A percentile compares a stretch with the other conserved stretches of the same genome.
Evolutionary conservation across 371 early-diverging fungal species (phyloP).

Genomic region (Homolaphlyctis polyrhiza): DNA sequence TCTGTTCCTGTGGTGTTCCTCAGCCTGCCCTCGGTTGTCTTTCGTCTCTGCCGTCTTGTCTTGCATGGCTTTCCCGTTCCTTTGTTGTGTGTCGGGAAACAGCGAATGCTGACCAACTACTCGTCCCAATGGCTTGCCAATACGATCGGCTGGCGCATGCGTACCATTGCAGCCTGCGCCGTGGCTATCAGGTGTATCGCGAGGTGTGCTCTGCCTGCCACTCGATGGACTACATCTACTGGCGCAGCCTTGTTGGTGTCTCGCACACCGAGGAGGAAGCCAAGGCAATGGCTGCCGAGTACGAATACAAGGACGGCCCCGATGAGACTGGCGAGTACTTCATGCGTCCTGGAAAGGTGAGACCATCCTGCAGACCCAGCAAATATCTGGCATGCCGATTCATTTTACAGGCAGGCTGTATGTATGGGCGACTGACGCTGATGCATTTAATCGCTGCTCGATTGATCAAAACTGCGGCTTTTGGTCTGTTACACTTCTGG

Average conservation of each 20-base stretch:
- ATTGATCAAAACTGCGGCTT: background rate
- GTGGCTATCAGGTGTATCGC: constrained; percentile 97
- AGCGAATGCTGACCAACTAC: background rate
- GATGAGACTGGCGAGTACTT: constrained; percentile 92
- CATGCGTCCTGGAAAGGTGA: constrained; percentile 89
- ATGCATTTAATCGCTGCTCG: background rate
- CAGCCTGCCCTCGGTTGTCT: background rate
- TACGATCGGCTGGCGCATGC: too few species aligned
- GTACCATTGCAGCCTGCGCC: constrained; percentile 91
- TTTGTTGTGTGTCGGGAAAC: background rate
- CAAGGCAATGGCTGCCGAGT: constrained; percentile 91
- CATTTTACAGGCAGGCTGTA: too few species aligned
- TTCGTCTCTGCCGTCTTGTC: background rate
- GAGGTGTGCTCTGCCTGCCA: constrained; percentile 97
- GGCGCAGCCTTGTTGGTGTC: constrained; percentile 91
- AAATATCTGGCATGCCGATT: too few species aligned
- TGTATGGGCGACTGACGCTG: too few species aligned
- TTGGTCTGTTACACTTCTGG: constrained; percentile 5
- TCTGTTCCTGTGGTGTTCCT: too few species aligned
- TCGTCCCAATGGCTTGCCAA: too few species aligned
- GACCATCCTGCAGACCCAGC: too few species aligned
- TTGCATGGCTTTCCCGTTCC: background rate
- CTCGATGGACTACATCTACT: constrained; percentile 88
- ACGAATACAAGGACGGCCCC: constrained; percentile 90
- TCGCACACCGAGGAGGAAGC: constrained; percentile 89